A percentile compares a stretch with the other conserved stretches of the same genome.
These are phyloP conservation scores for Hypoxylon cercidicola DNA, from an alignment of 495 filamentous ascomycete genomes.

Conservation along the genomic window DNA sequence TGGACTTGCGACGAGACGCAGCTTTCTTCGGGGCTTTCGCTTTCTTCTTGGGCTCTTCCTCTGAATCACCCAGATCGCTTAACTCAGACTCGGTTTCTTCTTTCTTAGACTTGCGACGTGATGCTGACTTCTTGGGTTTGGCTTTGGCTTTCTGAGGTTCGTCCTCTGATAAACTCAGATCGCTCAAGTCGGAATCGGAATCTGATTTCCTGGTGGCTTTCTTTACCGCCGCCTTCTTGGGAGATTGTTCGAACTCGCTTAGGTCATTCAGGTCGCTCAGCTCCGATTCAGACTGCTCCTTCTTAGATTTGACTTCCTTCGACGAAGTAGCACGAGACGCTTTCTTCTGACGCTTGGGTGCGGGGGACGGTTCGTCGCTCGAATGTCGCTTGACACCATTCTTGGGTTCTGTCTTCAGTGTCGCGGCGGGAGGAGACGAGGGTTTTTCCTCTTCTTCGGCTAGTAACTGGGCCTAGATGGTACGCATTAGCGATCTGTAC, in stretches of 20 bases:
- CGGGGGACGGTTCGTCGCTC: constrained; percentile 39
- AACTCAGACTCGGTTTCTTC: constrained; percentile 47
- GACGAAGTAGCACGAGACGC: constrained; percentile 19
- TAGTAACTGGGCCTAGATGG: constrained; percentile 32
- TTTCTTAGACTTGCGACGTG: constrained; percentile 40
- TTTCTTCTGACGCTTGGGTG: constrained; percentile 50
- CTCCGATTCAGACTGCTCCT: constrained; percentile 45
- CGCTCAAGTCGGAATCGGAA: constrained; percentile 45
- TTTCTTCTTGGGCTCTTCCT: constrained; percentile 49
- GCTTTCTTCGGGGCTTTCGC: constrained; percentile 42
- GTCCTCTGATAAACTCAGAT: constrained; percentile 38
- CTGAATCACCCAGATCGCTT: constrained; percentile 39
- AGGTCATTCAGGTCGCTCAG: constrained; percentile 40
- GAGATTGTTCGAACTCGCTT: constrained; percentile 43
- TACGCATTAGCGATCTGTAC: constrained; percentile 22
- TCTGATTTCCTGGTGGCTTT: constrained; percentile 36
- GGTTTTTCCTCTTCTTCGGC: constrained; percentile 29
- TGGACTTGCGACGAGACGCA: constrained; percentile 38
- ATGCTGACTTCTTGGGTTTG: constrained; percentile 25
- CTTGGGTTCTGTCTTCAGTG: constrained; percentile 36
- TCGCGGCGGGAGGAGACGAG: constrained; percentile 20
- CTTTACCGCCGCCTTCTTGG: constrained; percentile 35
- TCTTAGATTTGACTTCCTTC: constrained; percentile 41
- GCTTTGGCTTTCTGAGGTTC: constrained; percentile 34
- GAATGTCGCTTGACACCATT: constrained; percentile 47